Evolutionary conservation across 176 grass and related monocot genomes (phyloP).

Genomic region (Aegilops sharonensis): DNA sequence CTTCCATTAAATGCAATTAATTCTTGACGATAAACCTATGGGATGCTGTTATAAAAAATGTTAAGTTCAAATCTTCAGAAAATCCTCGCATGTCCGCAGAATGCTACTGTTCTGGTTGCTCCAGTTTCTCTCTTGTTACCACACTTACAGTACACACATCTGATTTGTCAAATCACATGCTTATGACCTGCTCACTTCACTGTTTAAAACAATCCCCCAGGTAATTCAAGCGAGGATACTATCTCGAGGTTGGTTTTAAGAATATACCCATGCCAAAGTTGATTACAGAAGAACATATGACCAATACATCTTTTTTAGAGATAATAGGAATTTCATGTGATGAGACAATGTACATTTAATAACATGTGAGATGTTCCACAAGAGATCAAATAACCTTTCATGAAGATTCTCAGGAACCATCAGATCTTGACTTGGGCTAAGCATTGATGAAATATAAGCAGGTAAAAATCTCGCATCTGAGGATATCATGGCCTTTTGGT

Average conservation of each 20-base stretch:
- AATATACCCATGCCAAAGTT: not conserved
- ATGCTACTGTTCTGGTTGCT: not conserved
- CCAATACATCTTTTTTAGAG: not conserved
- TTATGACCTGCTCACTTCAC: not conserved
- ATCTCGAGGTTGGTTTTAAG: not conserved
- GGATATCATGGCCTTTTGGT: conserved; percentile 77
- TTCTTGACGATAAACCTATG: not conserved
- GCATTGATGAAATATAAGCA: conserved; percentile 75
- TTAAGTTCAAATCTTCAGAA: not conserved
- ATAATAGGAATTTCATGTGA: not conserved
- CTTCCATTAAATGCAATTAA: not conserved
- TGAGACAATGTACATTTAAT: not conserved
- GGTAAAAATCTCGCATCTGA: conserved; percentile 72
- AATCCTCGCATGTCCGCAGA: not conserved
- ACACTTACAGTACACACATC: not conserved
- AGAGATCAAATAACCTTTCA: conserved; percentile 48
- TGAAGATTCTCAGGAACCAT: conserved; percentile 65
- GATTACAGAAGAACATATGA: not conserved
- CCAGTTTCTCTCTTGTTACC: not conserved
- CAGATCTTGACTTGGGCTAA: conserved; percentile 56
- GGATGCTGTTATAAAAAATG: not conserved
- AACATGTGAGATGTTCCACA: conserved; percentile 6
- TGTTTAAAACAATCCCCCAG: not conserved
- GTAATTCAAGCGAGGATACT: conserved; percentile 1
- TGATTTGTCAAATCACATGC: not conserved